Conservation (phyloP, 441 rosid species). For the Breynia disticha region DNA sequence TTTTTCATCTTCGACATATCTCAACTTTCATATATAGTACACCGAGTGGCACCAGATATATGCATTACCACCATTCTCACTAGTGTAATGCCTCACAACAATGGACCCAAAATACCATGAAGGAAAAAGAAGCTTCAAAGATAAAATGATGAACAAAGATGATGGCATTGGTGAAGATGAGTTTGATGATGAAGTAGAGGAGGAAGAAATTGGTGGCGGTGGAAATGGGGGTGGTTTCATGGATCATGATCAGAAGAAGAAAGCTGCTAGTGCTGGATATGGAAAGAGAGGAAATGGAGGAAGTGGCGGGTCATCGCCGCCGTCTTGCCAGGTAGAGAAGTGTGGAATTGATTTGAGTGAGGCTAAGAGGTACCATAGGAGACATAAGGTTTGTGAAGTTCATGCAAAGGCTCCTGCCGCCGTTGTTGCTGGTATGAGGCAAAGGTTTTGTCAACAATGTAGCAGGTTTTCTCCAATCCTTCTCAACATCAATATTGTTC, state of each 20-base stretch:
- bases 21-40: constrained; percentile 17
- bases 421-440: constrained; percentile 34
- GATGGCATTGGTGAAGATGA: constrained; percentile 40
- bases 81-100: not conserved
- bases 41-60: constrained; percentile 14
- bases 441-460: constrained; percentile 68
- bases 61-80: constrained; percentile 7
- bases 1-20: constrained; percentile 5
- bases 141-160: constrained; percentile 19
- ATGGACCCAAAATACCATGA: constrained; percentile 31
- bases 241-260: constrained; percentile 30
- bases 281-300: constrained; percentile 35
- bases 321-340: constrained; percentile 50
- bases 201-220: constrained; percentile 29
- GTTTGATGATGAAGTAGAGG: constrained; percentile 38
- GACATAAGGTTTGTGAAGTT: constrained; percentile 58
- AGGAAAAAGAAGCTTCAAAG: constrained; percentile 24
- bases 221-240: constrained; percentile 14
- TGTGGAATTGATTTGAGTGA: constrained; percentile 39
- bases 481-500: not conserved
- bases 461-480: constrained; percentile 32
- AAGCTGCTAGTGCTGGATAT: constrained; percentile 14
- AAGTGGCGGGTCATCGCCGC: constrained; percentile 28
- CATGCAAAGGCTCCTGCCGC: constrained; percentile 47
- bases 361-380: constrained; percentile 42